phyloP scores from a whole-genome alignment of 2,329 filamentous ascomycete genomes.

The Allantophomopsis cytisporea region DNA sequence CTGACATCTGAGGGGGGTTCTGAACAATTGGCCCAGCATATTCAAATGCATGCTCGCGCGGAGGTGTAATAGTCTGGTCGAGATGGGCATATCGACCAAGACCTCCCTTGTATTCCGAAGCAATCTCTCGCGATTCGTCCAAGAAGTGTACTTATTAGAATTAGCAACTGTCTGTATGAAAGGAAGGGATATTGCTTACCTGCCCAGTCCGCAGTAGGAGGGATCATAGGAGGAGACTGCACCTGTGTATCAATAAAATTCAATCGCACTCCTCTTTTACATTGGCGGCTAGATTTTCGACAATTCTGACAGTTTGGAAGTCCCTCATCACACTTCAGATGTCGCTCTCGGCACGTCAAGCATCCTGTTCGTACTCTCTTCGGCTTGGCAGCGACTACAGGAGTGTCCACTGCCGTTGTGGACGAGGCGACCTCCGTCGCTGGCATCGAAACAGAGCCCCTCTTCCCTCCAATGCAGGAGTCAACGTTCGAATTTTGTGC shows the following conservation, averaged over 20 bases:
- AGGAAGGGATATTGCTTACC: slow-evolving; percentile 21
- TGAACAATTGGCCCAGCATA: slow-evolving; percentile 7
- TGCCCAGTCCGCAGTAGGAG: slow-evolving; percentile 50
- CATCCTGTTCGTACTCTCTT: slow-evolving; percentile 83
- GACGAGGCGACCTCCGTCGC: slow-evolving; percentile 7
- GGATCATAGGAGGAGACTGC: slow-evolving; percentile 48
- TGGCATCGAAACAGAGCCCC: slow-evolving; percentile 12
- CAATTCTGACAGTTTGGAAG: slow-evolving; percentile 59
- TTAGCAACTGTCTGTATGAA: slow-evolving; percentile 5
- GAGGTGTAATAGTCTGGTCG: slow-evolving; percentile 21
- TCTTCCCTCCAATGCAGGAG: slow-evolving; percentile 1
- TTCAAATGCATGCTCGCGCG: slow-evolving; percentile 11
- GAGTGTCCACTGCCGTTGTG: slow-evolving; percentile 3
- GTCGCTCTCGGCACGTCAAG: slow-evolving; percentile 76
- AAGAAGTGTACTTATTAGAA: slow-evolving; percentile 52
- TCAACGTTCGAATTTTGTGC: background rate
- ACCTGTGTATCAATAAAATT: slow-evolving; percentile 85
- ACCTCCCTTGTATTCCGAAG: slow-evolving; percentile 79
- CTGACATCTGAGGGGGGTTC: slow-evolving; percentile 6
- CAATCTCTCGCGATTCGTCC: slow-evolving; percentile 82
- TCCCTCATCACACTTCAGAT: slow-evolving; percentile 81
- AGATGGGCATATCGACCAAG: slow-evolving; percentile 54
- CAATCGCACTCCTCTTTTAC: slow-evolving; percentile 73
- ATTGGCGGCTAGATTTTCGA: slow-evolving; percentile 72
- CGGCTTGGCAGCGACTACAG: slow-evolving; percentile 37